Evolutionary conservation across 768 basidiomycete species (phyloP), one percentile per base, ranked within the genome.

Genomic region (Lepiota subincarnata): DNA sequence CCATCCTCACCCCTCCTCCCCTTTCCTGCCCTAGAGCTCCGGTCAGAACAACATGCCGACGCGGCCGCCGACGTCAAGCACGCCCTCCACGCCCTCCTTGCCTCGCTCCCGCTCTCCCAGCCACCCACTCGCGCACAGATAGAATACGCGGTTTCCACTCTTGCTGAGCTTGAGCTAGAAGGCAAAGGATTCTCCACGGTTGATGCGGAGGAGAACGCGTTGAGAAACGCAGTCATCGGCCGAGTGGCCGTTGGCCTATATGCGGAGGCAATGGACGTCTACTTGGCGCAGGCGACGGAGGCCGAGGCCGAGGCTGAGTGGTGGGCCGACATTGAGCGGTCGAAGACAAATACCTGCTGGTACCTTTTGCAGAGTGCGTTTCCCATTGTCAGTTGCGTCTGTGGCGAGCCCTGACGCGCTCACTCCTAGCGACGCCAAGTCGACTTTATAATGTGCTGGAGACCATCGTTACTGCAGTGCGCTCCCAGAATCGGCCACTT

Each of bases 281-380:
- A 84, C 53, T 66, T 96, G 55, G 63, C 72, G 8, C 82, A 90
- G 61, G 89, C 93, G 1, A 73, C 80, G 7, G 66, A 82, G 31
- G 81, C 84, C 11, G 92, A 94, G 60, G 68, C 75, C 6, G 90
- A 93, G 61, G 82, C 89, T 16, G 81, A 88, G 41, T 97, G 89
- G 87, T 98, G 94, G 94, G 76, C 78, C 13, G 78, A 82, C 24
- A 66, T 88, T 38, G 84, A 86, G 57, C 76, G 81, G 28, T 91
- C 87, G 2, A 63, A 73, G 22, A 59, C 68, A 48, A 77, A 74
- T 16, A 75, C 86, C 8, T 76, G 77, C 2, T 70, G 79, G 62
- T 92, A 88, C 67, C 73, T 95, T 22, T 57, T 95, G 1, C 89
- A 94, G 72, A 89, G 92, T 95, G 62, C 60, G 85, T 73, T 38